Base-by-base conservation (phyloP, 495 filamentous ascomycete genomes). In the Penicillium nucicola region DNA sequence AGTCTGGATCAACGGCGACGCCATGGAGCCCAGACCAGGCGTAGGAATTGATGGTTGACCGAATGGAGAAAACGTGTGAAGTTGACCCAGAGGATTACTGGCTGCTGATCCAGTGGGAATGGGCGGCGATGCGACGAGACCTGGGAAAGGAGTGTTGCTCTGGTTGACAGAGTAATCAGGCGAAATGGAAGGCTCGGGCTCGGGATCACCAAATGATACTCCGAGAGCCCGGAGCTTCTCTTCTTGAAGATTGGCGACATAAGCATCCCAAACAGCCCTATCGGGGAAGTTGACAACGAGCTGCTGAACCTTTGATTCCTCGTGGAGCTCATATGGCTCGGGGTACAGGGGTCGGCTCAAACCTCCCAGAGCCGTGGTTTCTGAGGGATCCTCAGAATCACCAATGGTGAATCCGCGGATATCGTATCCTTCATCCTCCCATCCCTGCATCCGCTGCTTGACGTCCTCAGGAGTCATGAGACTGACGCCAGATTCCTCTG, bases 211-310 rank as follows among this genome's bases (percentile, higher is more conserved):
- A 45, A 86, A 76, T 14, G 79, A 87, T 2, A 97, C 93, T 37
- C 93, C 93, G 38, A 98, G 77, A 42, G 91, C 90, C 30, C 88
- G 84, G 34, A 98, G 76, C 70, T 95, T 98, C 51, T 91, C 87
- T 68, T 98, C 93, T 59, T 85, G 84, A 44, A 97, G 66, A 43
- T 81, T 78, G 40, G 85, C 76, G 25, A 92, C 87, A 69, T 97
- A 96, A 13, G 78, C 71, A 61, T 89, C 84, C 92, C 93, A 97
- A 22, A 86, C 87, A 69, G 69, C 61, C 35, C 65, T 76, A 65
- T 96, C 85, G 0, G 95, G 93, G 58, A 98, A 84, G 32, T 76
- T 77, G 43, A 97, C 84, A 42, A 70, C 71, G 56, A 78, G 84
- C 13, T 69, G 58, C 40, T 76, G 66, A 22, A 74, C 53, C 38